These are phyloP conservation scores for Fusarium illudens DNA, from an alignment of 2,329 filamentous ascomycete genomes.

Conservation along the genomic window DNA sequence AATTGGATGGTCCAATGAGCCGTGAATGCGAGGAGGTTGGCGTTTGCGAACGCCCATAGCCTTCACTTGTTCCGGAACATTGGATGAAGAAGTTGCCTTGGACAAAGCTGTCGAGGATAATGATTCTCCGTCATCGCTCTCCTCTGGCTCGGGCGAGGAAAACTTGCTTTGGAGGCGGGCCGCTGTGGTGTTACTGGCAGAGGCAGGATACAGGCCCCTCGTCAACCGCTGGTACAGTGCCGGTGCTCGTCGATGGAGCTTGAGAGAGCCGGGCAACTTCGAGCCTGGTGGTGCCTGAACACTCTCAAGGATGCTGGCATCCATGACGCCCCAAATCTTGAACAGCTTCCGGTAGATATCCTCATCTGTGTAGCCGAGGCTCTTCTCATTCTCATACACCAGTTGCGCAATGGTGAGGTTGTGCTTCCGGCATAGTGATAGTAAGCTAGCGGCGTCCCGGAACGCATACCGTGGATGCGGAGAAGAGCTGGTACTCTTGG, in stretches of 20 bases:
- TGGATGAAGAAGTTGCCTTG: neutral
- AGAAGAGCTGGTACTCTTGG: slow-evolving; percentile 24
- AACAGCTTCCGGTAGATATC: slow-evolving; percentile 58
- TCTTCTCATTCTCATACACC: slow-evolving; percentile 62
- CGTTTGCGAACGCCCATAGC: slow-evolving; percentile 29
- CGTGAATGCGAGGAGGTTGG: slow-evolving; percentile 53
- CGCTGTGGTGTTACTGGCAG: slow-evolving; percentile 15
- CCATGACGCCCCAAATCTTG: slow-evolving; percentile 62
- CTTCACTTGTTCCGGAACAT: slow-evolving; percentile 9
- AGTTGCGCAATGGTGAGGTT: slow-evolving; percentile 61
- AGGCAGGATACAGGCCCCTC: slow-evolving; percentile 55
- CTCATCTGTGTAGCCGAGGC: slow-evolving; percentile 59
- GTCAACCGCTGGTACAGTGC: slow-evolving; percentile 56
- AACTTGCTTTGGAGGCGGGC: slow-evolving; percentile 23
- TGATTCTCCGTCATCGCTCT: slow-evolving; percentile 10
- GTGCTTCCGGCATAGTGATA: slow-evolving; percentile 58
- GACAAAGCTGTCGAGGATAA: slow-evolving; percentile 8
- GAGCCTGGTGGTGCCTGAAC: slow-evolving; percentile 55
- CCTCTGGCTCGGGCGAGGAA: slow-evolving; percentile 1
- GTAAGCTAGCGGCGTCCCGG: slow-evolving; percentile 55
- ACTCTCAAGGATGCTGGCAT: slow-evolving; percentile 59
- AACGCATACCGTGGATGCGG: slow-evolving; percentile 57
- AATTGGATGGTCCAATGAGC: slow-evolving; percentile 56
- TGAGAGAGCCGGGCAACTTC: slow-evolving; percentile 56
- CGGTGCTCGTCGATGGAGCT: slow-evolving; percentile 57